A percentile compares a stretch with the other conserved stretches of the same genome.
These are phyloP conservation scores for Talaromyces sp. DNA, from an alignment of 2,329 filamentous ascomycete genomes.

Conservation along the genomic window DNA sequence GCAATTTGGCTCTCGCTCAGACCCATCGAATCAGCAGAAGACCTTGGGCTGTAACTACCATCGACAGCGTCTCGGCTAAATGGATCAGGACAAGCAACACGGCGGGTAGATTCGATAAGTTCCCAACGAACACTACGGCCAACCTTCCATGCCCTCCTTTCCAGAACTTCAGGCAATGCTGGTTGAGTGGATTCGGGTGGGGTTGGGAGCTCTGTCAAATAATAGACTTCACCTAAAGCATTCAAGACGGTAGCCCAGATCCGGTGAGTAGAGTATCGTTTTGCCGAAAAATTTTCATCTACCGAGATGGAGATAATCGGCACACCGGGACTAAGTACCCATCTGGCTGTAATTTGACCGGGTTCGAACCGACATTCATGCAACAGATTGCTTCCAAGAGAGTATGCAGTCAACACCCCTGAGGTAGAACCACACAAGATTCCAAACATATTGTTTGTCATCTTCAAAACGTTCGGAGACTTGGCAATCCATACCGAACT, in stretches of 20 bases:
- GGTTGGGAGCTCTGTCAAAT: conserved; percentile 64
- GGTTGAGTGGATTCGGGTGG: conserved; percentile 37
- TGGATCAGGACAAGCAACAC: conserved; percentile 65
- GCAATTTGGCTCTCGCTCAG: conserved; percentile 64
- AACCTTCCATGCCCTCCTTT: conserved; percentile 70
- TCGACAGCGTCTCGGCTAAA: conserved; percentile 62
- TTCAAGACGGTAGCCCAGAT: conserved; percentile 94
- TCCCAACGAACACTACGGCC: conserved; percentile 78
- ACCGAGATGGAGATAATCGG: conserved; percentile 79
- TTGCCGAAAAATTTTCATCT: conserved; percentile 73
- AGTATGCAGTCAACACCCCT: conserved; percentile 77
- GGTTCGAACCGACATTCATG: conserved; percentile 60
- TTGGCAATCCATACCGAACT: conserved; percentile 89
- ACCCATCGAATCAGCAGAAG: conserved; percentile 68
- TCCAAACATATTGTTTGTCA: conserved; percentile 72
- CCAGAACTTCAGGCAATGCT: conserved; percentile 45
- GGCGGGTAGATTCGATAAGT: conserved; percentile 70
- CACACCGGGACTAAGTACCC: conserved; percentile 87
- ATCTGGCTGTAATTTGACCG: conserved; percentile 79
- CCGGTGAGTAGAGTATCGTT: conserved; percentile 63
- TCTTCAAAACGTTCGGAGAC: conserved; percentile 62
- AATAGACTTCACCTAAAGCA: conserved; percentile 86
- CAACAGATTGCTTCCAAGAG: conserved; percentile 58
- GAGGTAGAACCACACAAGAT: conserved; percentile 79
- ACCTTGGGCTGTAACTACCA: conserved; percentile 74